phyloP scores from a whole-genome alignment of 345 rosid species.

The Arabidopsis suecica region DNA sequence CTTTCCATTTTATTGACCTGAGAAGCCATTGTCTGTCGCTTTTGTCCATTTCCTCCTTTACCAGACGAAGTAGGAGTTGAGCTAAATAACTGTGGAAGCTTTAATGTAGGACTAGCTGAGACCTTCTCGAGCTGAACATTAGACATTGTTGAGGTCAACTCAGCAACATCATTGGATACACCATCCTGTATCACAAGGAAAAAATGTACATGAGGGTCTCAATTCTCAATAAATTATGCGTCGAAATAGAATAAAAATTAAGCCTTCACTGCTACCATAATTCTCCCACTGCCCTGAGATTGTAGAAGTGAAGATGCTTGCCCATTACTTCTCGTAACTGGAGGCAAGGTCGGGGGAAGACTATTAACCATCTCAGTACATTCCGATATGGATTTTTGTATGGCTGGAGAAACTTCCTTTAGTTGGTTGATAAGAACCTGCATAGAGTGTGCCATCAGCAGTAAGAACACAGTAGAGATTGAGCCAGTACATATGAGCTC shows the following conservation, averaged over 20 bases:
- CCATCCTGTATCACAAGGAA: conserved; percentile 62
- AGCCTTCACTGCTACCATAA: conserved; percentile 53
- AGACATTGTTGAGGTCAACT: conserved; percentile 74
- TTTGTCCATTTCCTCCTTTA: conserved; percentile 77
- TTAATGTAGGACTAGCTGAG: conserved; percentile 75
- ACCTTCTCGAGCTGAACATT: conserved; percentile 77
- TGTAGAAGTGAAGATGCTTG: conserved; percentile 67
- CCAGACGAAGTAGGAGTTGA: conserved; percentile 92
- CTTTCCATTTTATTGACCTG: conserved; percentile 69
- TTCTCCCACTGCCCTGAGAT: conserved; percentile 80
- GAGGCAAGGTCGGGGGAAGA: conserved; percentile 72
- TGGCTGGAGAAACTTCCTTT: conserved; percentile 89
- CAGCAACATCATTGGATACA: conserved; percentile 69
- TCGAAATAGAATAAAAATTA: background rate
- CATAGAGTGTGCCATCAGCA: conserved; percentile 39
- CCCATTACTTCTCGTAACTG: conserved; percentile 60
- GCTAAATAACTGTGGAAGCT: conserved; percentile 92
- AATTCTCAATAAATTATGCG: conserved; percentile 17
- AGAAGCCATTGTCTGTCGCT: conserved; percentile 60
- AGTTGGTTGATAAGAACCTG: conserved; percentile 96
- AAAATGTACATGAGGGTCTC: conserved; percentile 15
- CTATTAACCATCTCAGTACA: conserved; percentile 77
- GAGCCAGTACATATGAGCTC: conserved; percentile 13
- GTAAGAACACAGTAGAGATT: conserved; percentile 21
- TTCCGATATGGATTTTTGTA: conserved; percentile 84